Evolutionary conservation across 2,329 filamentous ascomycete genomes (phyloP), one percentile per base, ranked within the genome.

Genomic region (Fusarium sp.): DNA sequence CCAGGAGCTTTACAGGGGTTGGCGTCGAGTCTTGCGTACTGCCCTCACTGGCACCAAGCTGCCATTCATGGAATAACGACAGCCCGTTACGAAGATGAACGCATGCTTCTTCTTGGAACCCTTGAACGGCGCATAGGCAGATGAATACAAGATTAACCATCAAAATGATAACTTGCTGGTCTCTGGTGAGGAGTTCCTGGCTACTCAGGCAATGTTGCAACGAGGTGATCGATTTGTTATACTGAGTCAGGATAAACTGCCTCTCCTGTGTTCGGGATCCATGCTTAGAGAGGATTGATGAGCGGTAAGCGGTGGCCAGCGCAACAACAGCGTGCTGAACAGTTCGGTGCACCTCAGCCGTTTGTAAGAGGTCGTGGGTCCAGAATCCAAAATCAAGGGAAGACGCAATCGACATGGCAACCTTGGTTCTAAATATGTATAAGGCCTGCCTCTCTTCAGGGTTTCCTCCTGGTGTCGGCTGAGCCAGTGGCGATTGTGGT

Each of bases 341-440:
- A n/a, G 50, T 50, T 5, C 38, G 13, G 25, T 40, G 58, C 6
- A 40, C 25, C n/a, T 67, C 59, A 2, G 50, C 36, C 4, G 18
- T 58, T 27, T 52, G 59, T 14, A 67, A 29, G 25, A 67, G 47
- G 6, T 63, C 65, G 14, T 27, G 36, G 27, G 65, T 58, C 65
- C 59, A 67, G 20, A 67, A 67, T 16, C 54, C 50, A 38, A 40
- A 18, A 33, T 67, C 65, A 40, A 63, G 35, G 13, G 20, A 33
- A 31, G 65, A 67, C n/a, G 65, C 52, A 16, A 64, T 52, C 18
- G 62, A 52, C 4, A 35, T 27, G 13, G 50, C 20, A 50, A 67
- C 42, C 33, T 64, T 59, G 9, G 59, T 59, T 16, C 65, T 31
- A 27, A 67, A 67, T 31, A 67, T 58, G 50, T 67, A 67, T 16